A percentile compares a stretch with the other conserved stretches of the same genome.
phyloP scores from a whole-genome alignment of 169 alveolate species.

The Plasmodium berghei region DNA sequence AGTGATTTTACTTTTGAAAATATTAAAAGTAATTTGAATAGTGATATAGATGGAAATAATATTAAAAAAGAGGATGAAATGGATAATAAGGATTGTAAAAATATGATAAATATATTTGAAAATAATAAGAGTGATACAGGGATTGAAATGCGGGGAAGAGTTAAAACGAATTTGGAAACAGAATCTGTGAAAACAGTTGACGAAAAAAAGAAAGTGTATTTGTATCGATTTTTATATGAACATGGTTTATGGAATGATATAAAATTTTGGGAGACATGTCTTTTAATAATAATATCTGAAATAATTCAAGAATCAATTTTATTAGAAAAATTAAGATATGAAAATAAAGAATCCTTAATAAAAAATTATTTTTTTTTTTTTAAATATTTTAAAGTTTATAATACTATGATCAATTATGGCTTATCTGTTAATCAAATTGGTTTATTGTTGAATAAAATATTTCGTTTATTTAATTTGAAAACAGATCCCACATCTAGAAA shows the following conservation, averaged over 20 bases:
- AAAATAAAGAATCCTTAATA: constrained; percentile 60
- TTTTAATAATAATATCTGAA: constrained; percentile 59
- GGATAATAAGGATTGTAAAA: not conserved
- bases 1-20: not conserved
- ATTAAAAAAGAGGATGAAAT: not conserved
- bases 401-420: constrained; percentile 61
- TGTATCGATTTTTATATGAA: constrained; percentile 50
- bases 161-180: not conserved
- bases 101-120: constrained; percentile 51
- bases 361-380: constrained; percentile 67
- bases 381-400: constrained; percentile 54
- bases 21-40: not conserved
- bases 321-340: constrained; percentile 56
- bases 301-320: constrained; percentile 57
- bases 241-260: constrained; percentile 56
- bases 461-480: constrained; percentile 55
- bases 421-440: constrained; percentile 61
- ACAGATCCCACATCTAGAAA: constrained; percentile 61
- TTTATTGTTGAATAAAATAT: constrained; percentile 37
- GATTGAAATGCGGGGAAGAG: not conserved
- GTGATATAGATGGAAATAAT: constrained; percentile 22
- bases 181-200: too few species aligned
- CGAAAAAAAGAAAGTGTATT: constrained; percentile 16
- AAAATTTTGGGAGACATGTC: constrained; percentile 66
- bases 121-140: not conserved